These are phyloP conservation scores for Volutella citrinella DNA, from an alignment of 2,329 filamentous ascomycete species.

Conservation along the genomic window DNA sequence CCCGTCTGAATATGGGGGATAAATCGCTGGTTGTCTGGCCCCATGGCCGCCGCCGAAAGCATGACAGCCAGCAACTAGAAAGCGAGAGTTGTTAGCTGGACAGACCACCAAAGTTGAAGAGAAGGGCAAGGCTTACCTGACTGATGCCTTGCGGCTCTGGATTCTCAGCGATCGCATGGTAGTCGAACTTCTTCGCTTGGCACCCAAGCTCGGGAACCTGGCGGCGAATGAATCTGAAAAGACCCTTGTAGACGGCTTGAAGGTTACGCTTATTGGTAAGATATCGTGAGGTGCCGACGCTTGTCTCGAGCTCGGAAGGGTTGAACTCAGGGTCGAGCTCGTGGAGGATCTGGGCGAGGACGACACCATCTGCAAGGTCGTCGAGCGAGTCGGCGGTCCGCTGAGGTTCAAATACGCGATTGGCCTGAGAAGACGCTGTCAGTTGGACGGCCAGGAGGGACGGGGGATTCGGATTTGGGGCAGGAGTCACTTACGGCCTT, in stretches of 20 bases:
- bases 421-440: conserved; percentile 23
- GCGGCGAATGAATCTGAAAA: conserved; percentile 54
- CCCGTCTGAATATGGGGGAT: conserved; percentile 43
- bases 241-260: conserved; percentile 52
- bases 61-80: conserved; percentile 60
- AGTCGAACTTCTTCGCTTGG: conserved; percentile 51
- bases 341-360: conserved; percentile 54
- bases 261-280: conserved; percentile 50
- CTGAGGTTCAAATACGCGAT: conserved; percentile 42
- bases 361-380: conserved; percentile 50
- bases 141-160: conserved; percentile 52
- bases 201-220: conserved; percentile 50
- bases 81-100: conserved; percentile 25
- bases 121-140: conserved; percentile 43
- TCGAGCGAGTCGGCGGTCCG: conserved; percentile 47
- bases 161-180: conserved; percentile 56
- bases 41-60: conserved; percentile 58
- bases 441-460: conserved; percentile 13
- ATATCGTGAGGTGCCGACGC: conserved; percentile 40
- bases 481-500: conserved; percentile 45
- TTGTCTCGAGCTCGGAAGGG: conserved; percentile 49
- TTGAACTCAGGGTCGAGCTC: conserved; percentile 58
- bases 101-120: conserved; percentile 1
- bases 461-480: conserved; percentile 8
- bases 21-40: conserved; percentile 54